Percentiles rank a stretch among this genome's conserved stretches.
Evolutionary conservation across 495 filamentous ascomycete species (phyloP).

Genomic region (Trypethelium eluteriae): DNA sequence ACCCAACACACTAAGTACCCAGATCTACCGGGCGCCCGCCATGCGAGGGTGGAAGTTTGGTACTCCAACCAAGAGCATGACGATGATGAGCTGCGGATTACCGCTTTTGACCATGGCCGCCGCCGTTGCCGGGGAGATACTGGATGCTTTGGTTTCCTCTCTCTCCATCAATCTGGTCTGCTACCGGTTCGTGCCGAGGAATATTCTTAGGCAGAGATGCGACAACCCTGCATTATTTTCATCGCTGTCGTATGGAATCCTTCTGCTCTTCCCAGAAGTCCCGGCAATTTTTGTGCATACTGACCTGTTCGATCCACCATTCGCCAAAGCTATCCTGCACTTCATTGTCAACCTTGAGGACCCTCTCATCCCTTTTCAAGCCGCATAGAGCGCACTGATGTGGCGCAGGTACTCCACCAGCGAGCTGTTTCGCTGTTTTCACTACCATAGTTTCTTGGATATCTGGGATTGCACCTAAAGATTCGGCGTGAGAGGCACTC

Average conservation of each 20-base stretch:
- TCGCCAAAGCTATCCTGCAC: slow-evolving; percentile 88
- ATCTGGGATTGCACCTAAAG: slow-evolving; percentile 51
- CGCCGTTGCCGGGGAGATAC: background rate
- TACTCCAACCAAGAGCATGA: too few species aligned
- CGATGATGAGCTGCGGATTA: background rate
- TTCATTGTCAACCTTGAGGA: slow-evolving; percentile 63
- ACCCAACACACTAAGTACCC: too few species aligned
- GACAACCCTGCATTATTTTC: background rate
- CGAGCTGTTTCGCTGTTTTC: slow-evolving; percentile 46
- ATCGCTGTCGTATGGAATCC: slow-evolving; percentile 20
- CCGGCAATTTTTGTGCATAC: slow-evolving; percentile 55
- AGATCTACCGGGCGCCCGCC: too few species aligned
- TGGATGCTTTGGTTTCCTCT: background rate
- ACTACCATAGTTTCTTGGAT: slow-evolving; percentile 55
- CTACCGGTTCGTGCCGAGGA: too few species aligned
- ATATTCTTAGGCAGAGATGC: too few species aligned
- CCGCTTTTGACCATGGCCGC: background rate
- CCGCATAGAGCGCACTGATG: slow-evolving; percentile 84
- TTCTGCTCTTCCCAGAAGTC: slow-evolving; percentile 79
- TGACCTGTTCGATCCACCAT: slow-evolving; percentile 92
- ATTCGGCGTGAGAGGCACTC: slow-evolving; percentile 9
- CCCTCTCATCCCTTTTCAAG: slow-evolving; percentile 74
- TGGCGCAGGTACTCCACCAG: slow-evolving; percentile 60
- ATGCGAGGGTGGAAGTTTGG: too few species aligned
- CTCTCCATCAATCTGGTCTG: too few species aligned